Percentiles rank a stretch among this genome's conserved stretches.
Evolutionary conservation across 2,329 filamentous ascomycete genomes (phyloP).

Genomic region (Sporothrix inflata): DNA sequence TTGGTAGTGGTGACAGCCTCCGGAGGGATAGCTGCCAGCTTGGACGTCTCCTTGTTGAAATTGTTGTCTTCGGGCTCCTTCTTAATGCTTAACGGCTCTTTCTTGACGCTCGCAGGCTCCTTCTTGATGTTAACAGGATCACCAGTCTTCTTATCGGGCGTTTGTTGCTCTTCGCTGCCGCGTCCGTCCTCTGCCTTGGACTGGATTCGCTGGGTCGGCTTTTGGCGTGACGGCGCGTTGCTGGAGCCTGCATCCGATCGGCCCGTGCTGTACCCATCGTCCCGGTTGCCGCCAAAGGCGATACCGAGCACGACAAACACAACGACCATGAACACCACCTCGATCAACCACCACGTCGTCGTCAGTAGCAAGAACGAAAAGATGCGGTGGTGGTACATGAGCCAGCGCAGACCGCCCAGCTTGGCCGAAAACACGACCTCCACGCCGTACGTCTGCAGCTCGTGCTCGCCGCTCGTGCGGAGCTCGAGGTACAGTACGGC

Average conservation of each 20-base stretch:
- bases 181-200: neutral
- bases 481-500: conserved; percentile 63
- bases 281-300: conserved; percentile 26
- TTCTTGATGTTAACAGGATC: neutral
- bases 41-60: neutral
- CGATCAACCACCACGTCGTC: conserved; percentile 73
- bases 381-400: conserved; percentile 85
- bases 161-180: neutral
- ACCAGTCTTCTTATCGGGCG: neutral
- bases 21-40: neutral
- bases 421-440: conserved; percentile 71
- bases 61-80: neutral
- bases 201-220: neutral
- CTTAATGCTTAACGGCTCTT: neutral
- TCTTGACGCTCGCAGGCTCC: neutral
- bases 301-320: conserved; percentile 63
- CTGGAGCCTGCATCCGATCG: neutral
- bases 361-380: conserved; percentile 71
- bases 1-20: conserved; percentile 1
- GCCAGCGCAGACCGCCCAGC: conserved; percentile 75
- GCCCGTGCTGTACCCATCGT: neutral
- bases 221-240: neutral
- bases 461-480: conserved; percentile 53
- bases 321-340: conserved; percentile 67
- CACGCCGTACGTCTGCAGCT: conserved; percentile 76